Evolutionary conservation across 495 filamentous ascomycete genomes (phyloP), one percentile per base, ranked within the genome.

Genomic region (Hypoxylon intermedium): DNA sequence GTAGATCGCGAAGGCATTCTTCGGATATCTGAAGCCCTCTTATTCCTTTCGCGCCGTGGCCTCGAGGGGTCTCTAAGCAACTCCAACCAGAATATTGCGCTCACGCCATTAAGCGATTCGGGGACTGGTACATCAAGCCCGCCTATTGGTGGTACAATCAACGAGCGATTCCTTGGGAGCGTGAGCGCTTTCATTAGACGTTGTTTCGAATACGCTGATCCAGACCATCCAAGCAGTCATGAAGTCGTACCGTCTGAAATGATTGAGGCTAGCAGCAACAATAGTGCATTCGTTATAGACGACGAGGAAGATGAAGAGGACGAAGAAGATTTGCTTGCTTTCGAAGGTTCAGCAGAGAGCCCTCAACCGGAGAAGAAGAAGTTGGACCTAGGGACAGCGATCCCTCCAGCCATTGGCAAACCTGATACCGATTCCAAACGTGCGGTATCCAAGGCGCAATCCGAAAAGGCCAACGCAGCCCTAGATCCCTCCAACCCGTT

Each of bases 131-230:
- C 59, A 5, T 48, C 60, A 9, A 61, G 58, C 53, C 71, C 78
- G 1, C 65, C 76, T 12, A 69, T 77, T 9, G 77, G 74, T 1
- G 76, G 74, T 28, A 72, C 74, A 34, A 58, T 77, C 5, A 88
- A 92, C 59, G 94, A 97, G 67, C 82, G 86, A 41, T 96, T 98
- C 67, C 78, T 98, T 12, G 87, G 87, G 33, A 96, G 93, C 63
- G 90, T 98, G 52, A 95, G 91, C 64, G 91, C 91, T 2, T 98
- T 98, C 73, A 98, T 98, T 49, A 82, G 92, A 47, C 84, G 94
- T 33, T 98, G 94, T 73, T 98, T 98, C 58, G 95, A 98, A 76
- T 98, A 98, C 69, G 94, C 94, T 13, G 94, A 98, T 71, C 95
- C 94, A 6, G 93, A 95, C 67, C 88, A 90, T 55, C 83, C 86